phyloP scores from a whole-genome alignment of 1,284 basidiomycete genomes.

The Mycena sp. region DNA sequence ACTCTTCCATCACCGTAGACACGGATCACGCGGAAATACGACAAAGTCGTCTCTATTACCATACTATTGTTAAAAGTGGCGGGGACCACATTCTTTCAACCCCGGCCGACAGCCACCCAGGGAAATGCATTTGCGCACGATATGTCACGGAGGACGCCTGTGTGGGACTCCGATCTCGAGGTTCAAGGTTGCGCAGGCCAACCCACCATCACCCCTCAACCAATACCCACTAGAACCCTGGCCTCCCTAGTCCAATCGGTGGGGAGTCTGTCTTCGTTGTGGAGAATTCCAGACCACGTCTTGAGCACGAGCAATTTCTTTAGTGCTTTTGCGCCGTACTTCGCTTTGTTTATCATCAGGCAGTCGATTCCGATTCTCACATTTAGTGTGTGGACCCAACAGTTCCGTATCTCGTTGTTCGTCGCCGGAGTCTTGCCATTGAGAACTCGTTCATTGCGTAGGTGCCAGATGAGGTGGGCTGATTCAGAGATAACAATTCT shows the following conservation, averaged over 20 bases:
- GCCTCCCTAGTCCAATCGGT: slow-evolving; percentile 14
- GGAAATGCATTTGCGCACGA: too few species aligned
- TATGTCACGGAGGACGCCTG: neutral
- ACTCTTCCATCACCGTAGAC: too few species aligned
- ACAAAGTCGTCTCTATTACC: too few species aligned
- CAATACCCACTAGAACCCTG: slow-evolving; percentile 28
- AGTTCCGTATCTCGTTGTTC: slow-evolving; percentile 9
- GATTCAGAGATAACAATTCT: slow-evolving; percentile 35
- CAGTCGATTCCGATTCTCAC: slow-evolving; percentile 12
- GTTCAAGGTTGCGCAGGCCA: too few species aligned
- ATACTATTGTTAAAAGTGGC: too few species aligned
- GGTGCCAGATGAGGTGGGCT: slow-evolving; percentile 38
- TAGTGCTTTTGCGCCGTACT: slow-evolving; percentile 8
- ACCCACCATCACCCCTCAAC: neutral
- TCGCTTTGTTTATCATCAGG: neutral
- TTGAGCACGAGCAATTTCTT: neutral
- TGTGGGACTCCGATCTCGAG: too few species aligned
- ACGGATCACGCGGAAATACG: too few species aligned
- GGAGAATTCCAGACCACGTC: slow-evolving; percentile 8
- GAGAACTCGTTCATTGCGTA: slow-evolving; percentile 38
- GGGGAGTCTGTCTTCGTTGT: slow-evolving; percentile 14
- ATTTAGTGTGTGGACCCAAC: slow-evolving; percentile 13
- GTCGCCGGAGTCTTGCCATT: neutral
- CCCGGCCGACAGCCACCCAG: neutral
- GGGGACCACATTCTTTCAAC: too few species aligned